phyloP scores from a whole-genome alignment of 1,139 yeast genomes.

The Suhomyces yuchorum region DNA sequence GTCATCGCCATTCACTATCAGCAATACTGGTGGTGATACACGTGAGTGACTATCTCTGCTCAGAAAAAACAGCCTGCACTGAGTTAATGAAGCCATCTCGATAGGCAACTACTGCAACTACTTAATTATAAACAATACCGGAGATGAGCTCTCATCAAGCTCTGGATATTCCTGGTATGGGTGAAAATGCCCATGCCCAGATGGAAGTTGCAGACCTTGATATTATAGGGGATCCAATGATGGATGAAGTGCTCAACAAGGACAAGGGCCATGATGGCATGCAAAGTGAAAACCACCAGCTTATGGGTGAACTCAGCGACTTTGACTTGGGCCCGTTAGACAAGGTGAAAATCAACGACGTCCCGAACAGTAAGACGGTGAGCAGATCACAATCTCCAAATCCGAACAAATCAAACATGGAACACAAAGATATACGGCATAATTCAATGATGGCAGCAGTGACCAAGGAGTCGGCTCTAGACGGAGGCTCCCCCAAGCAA shows the following conservation, averaged over 20 bases:
- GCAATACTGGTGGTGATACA: background rate
- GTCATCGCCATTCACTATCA: no score
- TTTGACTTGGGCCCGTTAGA: conserved; percentile 20
- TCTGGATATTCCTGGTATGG: conserved; percentile 1
- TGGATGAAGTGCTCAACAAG: conserved; percentile 7
- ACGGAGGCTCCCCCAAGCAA: background rate
- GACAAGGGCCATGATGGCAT: conserved; percentile 1
- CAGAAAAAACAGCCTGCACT: conserved; percentile 5
- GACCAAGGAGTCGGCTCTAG: conserved; percentile 24
- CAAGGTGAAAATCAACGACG: conserved; percentile 13
- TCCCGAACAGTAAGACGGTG: conserved; percentile 17
- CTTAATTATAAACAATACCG: background rate
- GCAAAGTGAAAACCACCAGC: background rate
- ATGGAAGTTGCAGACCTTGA: conserved; percentile 3
- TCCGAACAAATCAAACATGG: background rate
- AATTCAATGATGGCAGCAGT: conserved; percentile 22
- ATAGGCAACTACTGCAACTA: background rate
- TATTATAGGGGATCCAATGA: conserved; percentile 6
- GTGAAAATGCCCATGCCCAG: conserved; percentile 2
- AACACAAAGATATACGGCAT: conserved; percentile 16
- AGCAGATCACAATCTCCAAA: conserved; percentile 21
- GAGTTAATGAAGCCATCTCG: conserved; percentile 6
- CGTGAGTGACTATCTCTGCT: conserved; percentile 9
- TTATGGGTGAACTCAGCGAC: conserved; percentile 11
- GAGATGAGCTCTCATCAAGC: conserved; percentile 12